Base-by-base conservation (phyloP, 2,329 filamentous ascomycete species). In the Cladophialophora immunda region DNA sequence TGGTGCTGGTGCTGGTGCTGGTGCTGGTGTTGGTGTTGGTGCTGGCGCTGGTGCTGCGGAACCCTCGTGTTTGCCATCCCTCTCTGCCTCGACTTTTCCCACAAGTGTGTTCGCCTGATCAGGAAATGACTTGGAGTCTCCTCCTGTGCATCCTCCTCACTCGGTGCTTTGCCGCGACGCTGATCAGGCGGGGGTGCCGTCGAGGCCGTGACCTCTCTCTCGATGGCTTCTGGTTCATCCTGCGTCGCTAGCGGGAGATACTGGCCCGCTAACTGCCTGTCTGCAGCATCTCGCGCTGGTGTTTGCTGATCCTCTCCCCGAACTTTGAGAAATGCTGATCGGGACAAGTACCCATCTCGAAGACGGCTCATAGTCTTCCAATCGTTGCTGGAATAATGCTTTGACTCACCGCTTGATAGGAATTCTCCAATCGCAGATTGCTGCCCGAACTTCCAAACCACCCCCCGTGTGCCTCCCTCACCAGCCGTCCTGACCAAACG, bases 211-310 rank as follows among this genome's bases (percentile, higher is more conserved):
- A 8, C 19, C 25, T 8, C 19, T 25, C 9, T 50, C 45, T 50
- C 19, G 13, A 1, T 50, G 9, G 19, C 19, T 50, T 25, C 45
- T 22, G 45, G 45, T 25, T 6, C 19, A 1, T 50, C 5, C 19
- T 25, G 19, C 45, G 13, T 50, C 3, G 19, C 45, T 50, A 50
- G 45, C 45, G 45, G 7, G 13, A 11, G 19, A 50, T 25, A 11
- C 45, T 13, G 45, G 19, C 19, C 45, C 45, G 45, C 45, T 50
- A 25, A 25, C 45, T 25, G 45, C 19, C 45, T 50, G 45, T 13
- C 45, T 50, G 19, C 45, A 50, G 45, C 45, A 50, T 50, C 45
- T n/a, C n/a, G n/a, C n/a, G n/a, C n/a, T 50, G 45, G 19, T 50
- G 19, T 11, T 50, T 50, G 45, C 45, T 50, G 45, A 50, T 50